These are phyloP conservation scores for Kazachstania sp. DNA, from an alignment of 1,139 yeast genomes.

Conservation along the genomic window DNA sequence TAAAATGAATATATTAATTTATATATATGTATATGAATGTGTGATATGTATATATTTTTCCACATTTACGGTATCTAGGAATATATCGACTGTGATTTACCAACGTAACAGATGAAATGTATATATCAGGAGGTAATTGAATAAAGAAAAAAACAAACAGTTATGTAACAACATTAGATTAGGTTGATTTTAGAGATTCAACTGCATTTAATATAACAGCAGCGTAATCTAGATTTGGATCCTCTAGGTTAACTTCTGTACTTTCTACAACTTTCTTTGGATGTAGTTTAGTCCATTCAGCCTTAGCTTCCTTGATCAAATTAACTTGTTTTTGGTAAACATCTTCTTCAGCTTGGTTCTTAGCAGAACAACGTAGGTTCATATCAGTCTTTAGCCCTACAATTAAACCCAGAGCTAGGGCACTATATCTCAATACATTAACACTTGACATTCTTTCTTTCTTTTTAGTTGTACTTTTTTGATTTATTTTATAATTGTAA, in stretches of 20 bases:
- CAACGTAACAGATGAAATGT: no score
- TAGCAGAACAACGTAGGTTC: constrained; percentile 53
- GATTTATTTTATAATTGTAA: no score
- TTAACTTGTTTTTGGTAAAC: constrained; percentile 62
- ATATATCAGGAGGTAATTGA: background rate
- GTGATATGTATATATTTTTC: no score
- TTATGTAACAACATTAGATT: background rate
- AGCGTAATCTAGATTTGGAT: constrained; percentile 82
- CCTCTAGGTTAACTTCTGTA: constrained; percentile 65
- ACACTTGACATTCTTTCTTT: constrained; percentile 39
- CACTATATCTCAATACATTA: constrained; percentile 80
- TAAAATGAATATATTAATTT: no score
- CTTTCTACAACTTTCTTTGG: constrained; percentile 27
- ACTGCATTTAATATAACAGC: constrained; percentile 42
- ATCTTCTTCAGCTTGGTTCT: constrained; percentile 47
- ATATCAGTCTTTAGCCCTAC: constrained; percentile 87
- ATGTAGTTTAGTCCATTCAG: constrained; percentile 68
- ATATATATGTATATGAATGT: no score
- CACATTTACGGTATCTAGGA: no score
- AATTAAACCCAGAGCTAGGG: constrained; percentile 79
- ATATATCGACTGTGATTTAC: no score
- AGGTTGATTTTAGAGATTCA: constrained; percentile 31
- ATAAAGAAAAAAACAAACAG: background rate
- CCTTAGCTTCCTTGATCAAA: constrained; percentile 80
- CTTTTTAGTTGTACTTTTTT: background rate